Base-by-base conservation (phyloP, 1,284 basidiomycete species). In the Neonothopanus nambi region DNA sequence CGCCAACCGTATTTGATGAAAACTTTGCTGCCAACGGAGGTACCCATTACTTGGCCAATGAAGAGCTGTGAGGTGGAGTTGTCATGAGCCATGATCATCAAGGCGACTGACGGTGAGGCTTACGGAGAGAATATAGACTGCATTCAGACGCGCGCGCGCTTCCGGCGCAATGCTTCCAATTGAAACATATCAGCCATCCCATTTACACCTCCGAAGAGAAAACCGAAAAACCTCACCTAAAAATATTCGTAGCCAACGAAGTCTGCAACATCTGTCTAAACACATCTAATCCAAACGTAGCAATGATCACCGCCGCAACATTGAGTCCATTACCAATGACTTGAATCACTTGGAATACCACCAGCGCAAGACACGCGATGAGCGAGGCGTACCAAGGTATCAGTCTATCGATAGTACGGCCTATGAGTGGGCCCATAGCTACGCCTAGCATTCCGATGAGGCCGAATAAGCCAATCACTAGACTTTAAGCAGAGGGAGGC, bases 361-460 rank as follows among this genome's bases (percentile, higher is more conserved):
- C 47, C 13, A 78, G 67, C 44, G 67, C 59, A 8, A 72, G 17
- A 21, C 47, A 48, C 26, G 36, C 39, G 9, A 28, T 28, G 18
- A 50, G 23, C 9, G 48, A 41, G 21, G 28, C 38, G 20, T 17
- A 38, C 85, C 86, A 91, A 0, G 84, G 82, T 0, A 85, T 73
- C 18, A 89, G 73, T 2, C 65, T 69, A 64, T 91, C 87, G 44
- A 90, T 76, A 8, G 81, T 57, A 33, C 74, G 74, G 0, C 89
- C 89, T 20, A 80, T 74, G 12, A 87, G 59, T 0, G 87, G 88
- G 0, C 81, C 81, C 42, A 78, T 67, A 7, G 80, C 68, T 3
- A 88, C 86, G 17, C 85, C 86, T 18, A 81, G 70, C 65, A 88
- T 79, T 7, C 89, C 89, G n/a, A 89, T 70, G 3, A 90, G 68